A percentile compares a stretch with the other conserved stretches of the same genome.
These are phyloP conservation scores for Tolypocladium cylindrosporum DNA, from an alignment of 2,329 filamentous ascomycete genomes.

Conservation along the genomic window DNA sequence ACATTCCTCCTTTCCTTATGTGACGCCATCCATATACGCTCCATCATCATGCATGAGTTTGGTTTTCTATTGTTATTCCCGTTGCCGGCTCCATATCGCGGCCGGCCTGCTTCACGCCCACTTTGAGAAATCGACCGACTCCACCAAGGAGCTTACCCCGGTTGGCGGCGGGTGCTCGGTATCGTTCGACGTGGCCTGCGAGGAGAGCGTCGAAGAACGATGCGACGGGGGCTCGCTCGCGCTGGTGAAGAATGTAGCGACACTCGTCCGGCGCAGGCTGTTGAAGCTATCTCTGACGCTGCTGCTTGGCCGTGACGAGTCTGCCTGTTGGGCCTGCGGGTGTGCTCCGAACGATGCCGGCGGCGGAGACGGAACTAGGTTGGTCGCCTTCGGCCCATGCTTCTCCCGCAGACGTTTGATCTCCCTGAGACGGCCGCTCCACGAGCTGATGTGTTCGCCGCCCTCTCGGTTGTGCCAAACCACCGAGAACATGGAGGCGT, in stretches of 20 bases:
- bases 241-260: constrained; percentile 53
- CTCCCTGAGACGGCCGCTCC: constrained; percentile 77
- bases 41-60: neutral
- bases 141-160: constrained; percentile 19
- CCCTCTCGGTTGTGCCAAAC: constrained; percentile 76
- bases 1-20: neutral
- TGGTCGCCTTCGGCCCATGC: constrained; percentile 35
- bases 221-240: constrained; percentile 48
- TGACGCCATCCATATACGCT: neutral
- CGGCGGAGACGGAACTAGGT: constrained; percentile 15
- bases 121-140: constrained; percentile 29
- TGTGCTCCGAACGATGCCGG: constrained; percentile 20
- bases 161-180: constrained; percentile 34
- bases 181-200: constrained; percentile 42
- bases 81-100: neutral
- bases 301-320: constrained; percentile 8
- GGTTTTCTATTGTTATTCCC: neutral
- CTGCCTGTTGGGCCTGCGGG: constrained; percentile 7
- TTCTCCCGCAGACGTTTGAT: constrained; percentile 74
- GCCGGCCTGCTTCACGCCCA: constrained; percentile 18
- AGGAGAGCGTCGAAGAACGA: constrained; percentile 46
- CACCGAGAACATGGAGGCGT: constrained; percentile 83
- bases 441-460: constrained; percentile 78
- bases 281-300: constrained; percentile 49
- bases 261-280: constrained; percentile 51